Evolutionary conservation across 768 basidiomycete genomes (phyloP), one percentile per base, ranked within the genome.

Genomic region (Hygrophorus pudorinus): DNA sequence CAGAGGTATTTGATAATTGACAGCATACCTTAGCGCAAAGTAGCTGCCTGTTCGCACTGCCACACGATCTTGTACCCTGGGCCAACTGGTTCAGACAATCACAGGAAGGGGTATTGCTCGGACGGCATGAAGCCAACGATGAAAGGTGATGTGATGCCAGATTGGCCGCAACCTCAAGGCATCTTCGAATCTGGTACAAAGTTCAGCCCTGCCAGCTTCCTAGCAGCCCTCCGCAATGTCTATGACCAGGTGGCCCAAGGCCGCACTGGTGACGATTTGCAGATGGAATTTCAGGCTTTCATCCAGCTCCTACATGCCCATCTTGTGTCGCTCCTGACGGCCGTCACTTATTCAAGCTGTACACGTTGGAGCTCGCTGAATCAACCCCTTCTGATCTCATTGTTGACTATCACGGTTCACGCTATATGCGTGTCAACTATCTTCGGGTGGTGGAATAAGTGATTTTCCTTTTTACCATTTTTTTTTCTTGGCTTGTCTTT

Each of bases 141-240:
- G n/a, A n/a, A n/a, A n/a, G n/a, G 5, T 24, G 41, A 42, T 9
- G 30, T 20, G n/a, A 6, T 17, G 11, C 27, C 41, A 11, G 31
- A 42, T 14, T 42, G 31, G 27, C 41, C 16, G 5, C 28, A 42
- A 17, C 28, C 31, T n/a, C 18, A n/a, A 14, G 28, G 31, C 13
- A 42, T 42, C 28, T 30, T 30, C 27, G 27, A 42, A 10, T 9
- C 6, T 16, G 41, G 41, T 14, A 42, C 41, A 6, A 29, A n/a
- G 9, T 42, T 42, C 41, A 29, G 17, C n/a, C 41, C 31, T 16
- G 27, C 30, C 41, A 11, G 9, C 18, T 42, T 42, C 27, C 27
- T 42, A 13, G 20, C 41, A 13, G 29, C 41, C 16, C 17, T 42
- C 31, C 41, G 41, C 17, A 24, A 42, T 42, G 41, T 42, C 28